phyloP scores from a whole-genome alignment of 2,329 filamentous ascomycete genomes.

The Fusarium keratoplasticum region DNA sequence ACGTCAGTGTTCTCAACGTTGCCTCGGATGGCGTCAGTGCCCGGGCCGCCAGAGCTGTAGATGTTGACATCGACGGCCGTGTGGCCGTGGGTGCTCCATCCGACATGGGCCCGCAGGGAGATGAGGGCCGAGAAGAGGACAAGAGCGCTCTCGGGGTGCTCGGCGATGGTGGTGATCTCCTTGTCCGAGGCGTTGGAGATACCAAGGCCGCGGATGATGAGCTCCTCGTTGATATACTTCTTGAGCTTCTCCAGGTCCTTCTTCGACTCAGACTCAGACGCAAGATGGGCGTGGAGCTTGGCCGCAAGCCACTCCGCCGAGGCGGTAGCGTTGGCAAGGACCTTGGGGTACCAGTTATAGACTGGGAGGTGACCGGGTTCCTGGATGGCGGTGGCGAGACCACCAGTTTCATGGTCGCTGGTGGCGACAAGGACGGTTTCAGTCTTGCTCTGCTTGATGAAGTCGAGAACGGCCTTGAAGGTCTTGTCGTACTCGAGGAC shows the following conservation, averaged over 20 bases:
- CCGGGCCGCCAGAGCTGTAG: conserved; percentile 80
- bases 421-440: conserved; percentile 88
- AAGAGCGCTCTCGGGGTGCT: conserved; percentile 65
- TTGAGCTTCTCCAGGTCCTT: conserved; percentile 57
- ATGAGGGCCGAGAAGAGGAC: conserved; percentile 84
- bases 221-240: conserved; percentile 74
- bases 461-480: conserved; percentile 85
- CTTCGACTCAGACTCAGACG: conserved; percentile 47
- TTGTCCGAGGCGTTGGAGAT: conserved; percentile 77
- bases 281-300: conserved; percentile 71
- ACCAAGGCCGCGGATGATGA: conserved; percentile 79
- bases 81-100: conserved; percentile 96
- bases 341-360: conserved; percentile 83
- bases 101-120: conserved; percentile 86
- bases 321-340: conserved; percentile 81
- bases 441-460: conserved; percentile 78
- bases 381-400: conserved; percentile 82
- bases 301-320: conserved; percentile 78
- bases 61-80: conserved; percentile 96
- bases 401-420: conserved; percentile 96
- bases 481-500: conserved; percentile 95
- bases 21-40: conserved; percentile 74
- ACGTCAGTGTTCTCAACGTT: conserved; percentile 97
- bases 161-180: conserved; percentile 76
- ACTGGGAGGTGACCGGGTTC: conserved; percentile 64